These are phyloP conservation scores for Plectosphaerella plurivora DNA, from an alignment of 2,329 filamentous ascomycete genomes.

Conservation along the genomic window DNA sequence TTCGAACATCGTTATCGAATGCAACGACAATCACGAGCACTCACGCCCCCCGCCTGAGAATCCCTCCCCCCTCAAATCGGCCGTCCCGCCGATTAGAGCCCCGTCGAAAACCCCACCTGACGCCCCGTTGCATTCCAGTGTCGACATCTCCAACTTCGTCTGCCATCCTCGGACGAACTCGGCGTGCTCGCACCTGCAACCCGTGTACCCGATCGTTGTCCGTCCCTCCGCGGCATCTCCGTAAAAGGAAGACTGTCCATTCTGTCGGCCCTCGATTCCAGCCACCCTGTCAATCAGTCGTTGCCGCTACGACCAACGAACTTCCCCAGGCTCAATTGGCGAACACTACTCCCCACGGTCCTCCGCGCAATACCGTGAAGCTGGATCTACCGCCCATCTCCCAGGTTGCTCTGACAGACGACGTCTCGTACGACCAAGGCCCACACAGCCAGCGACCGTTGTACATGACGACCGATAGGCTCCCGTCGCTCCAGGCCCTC, in stretches of 20 bases:
- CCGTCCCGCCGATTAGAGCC: too few species aligned
- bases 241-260: too few species aligned
- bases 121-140: too few species aligned
- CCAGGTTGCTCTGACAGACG: conserved; percentile 71
- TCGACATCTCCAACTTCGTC: too few species aligned
- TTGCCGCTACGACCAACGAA: neutral
- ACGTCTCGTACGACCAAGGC: conserved; percentile 66
- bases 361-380: conserved; percentile 65
- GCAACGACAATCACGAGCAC: neutral
- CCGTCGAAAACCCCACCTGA: too few species aligned
- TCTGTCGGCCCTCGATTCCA: too few species aligned
- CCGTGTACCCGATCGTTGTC: too few species aligned
- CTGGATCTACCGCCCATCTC: conserved; percentile 90
- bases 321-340: neutral
- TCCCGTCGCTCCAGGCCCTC: conserved; percentile 62
- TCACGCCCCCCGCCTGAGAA: neutral
- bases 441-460: conserved; percentile 60
- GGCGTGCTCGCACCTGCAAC: too few species aligned
- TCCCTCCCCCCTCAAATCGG: too few species aligned
- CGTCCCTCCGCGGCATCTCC: too few species aligned
- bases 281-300: neutral
- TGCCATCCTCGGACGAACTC: too few species aligned
- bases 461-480: conserved; percentile 65
- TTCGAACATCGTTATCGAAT: neutral
- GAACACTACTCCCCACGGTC: conserved; percentile 13